Evolutionary conservation across 2,329 filamentous ascomycete species (phyloP).

Genomic region (Ustulina deusta): DNA sequence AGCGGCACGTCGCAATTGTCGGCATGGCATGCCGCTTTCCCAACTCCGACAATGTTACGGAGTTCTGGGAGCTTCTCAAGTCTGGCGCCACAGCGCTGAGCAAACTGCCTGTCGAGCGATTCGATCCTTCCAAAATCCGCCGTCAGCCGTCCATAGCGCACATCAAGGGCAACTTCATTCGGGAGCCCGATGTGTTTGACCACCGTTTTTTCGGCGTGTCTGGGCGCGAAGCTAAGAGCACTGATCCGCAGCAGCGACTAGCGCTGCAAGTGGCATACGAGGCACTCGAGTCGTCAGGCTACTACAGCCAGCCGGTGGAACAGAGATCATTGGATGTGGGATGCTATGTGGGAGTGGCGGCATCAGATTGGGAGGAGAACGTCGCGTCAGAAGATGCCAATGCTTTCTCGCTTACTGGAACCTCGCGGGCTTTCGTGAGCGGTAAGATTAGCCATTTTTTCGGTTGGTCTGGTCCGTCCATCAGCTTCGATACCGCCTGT

Average conservation of each 20-base stretch:
- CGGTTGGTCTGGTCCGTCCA: slow-evolving; percentile 51
- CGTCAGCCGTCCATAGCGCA: background rate
- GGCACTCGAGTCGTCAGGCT: slow-evolving; percentile 46
- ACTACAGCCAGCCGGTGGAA: slow-evolving; percentile 31
- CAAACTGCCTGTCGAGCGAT: background rate
- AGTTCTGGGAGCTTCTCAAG: background rate
- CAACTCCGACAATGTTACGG: background rate
- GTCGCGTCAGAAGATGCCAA: slow-evolving; percentile 23
- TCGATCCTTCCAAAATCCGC: background rate
- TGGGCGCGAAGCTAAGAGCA: slow-evolving; percentile 47
- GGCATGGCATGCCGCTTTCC: background rate
- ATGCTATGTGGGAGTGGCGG: background rate
- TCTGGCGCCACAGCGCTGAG: background rate
- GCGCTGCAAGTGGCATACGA: slow-evolving; percentile 54
- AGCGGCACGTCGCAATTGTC: too few species aligned
- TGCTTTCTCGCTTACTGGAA: slow-evolving; percentile 41
- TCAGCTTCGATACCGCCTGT: slow-evolving; percentile 53
- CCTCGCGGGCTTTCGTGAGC: slow-evolving; percentile 44
- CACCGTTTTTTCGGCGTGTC: slow-evolving; percentile 46
- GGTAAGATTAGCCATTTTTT: slow-evolving; percentile 52
- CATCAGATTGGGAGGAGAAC: slow-evolving; percentile 12
- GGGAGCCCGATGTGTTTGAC: slow-evolving; percentile 20
- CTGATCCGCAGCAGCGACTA: slow-evolving; percentile 52
- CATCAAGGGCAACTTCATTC: background rate
- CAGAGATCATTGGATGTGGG: background rate